Base-by-base conservation (phyloP, 805 yeast species). In the Blastobotrys parvus region DNA sequence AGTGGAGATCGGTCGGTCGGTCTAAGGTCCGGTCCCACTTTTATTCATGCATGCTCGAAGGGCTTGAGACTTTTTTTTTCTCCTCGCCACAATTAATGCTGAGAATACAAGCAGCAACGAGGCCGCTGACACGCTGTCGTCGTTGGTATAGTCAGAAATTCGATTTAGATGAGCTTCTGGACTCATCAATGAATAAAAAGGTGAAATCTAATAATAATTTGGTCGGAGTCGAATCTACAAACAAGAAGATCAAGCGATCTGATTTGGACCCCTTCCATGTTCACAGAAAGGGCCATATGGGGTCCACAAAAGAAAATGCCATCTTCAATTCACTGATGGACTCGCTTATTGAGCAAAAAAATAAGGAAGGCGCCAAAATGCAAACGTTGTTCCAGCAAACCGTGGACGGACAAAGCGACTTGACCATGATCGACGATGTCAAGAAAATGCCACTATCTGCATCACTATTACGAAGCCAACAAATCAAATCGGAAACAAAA, bases 321-420 rank as follows among this genome's bases (percentile, higher is more conserved):
- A 46, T 50, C 21, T 51, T 52, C 38, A 40, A 52, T 6, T 42
- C 40, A 21, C 45, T 52, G 19, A 35, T 52, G 15, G 53, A 49
- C 35, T 42, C 49, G 11, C 45, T 53, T 36, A 33, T 51, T 21
- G 39, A 38, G 18, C 45, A 44, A 25, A 47, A 39, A n/a, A 13
- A 29, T 10, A 38, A 31, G 43, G 20, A 33, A 16, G 29, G 29
- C 36, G 37, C 41, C 11, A 23, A 41, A 10, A 42, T 20, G 27
- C 56, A 49, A 25, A 51, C 53, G 13, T 36, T 51, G 13, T 51
- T 51, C 44, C 50, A 51, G 19, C 45, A 44, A 39, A 17, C 47
- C 11, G 11, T 22, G n/a, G 32, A 36, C n/a, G 39, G 34, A 4
- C 11, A 32, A 13, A 30, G 21, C 13, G 35, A 33, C 5, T 7